Evolutionary conservation across 306 rosid genomes (phyloP).

Genomic region (cucumber (Cucumis sativus)): DNA sequence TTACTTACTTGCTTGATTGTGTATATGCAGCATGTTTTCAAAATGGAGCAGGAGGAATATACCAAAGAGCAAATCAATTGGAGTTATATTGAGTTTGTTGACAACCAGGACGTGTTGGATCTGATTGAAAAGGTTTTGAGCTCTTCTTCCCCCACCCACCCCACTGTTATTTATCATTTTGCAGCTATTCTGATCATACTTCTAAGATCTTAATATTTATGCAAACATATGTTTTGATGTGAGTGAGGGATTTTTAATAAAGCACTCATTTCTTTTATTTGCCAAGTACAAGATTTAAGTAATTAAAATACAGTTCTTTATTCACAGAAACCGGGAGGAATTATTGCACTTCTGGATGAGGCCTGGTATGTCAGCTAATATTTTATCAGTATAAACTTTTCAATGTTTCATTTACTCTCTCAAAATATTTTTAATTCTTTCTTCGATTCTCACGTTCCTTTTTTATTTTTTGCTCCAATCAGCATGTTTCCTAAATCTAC

Average conservation of each 20-base stretch:
- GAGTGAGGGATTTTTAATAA: not conserved
- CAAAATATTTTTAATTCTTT: conserved; percentile 13
- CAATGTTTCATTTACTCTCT: not conserved
- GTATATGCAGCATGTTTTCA: conserved; percentile 83
- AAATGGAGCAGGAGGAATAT: conserved; percentile 99
- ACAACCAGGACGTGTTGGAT: conserved; percentile 98
- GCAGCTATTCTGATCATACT: not conserved
- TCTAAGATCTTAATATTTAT: not conserved
- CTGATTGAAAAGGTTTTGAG: conserved; percentile 77
- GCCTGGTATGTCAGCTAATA: conserved; percentile 74
- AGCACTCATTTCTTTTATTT: not conserved
- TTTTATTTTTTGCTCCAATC: conserved; percentile 25
- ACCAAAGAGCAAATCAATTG: conserved; percentile 92
- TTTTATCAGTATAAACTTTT: conserved; percentile 1
- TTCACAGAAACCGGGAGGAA: conserved; percentile 97
- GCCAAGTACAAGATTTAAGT: conserved; percentile 10
- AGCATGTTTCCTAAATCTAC: conserved; percentile 99
- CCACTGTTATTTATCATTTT: conserved; percentile 2
- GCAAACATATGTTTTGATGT: not conserved
- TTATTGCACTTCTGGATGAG: conserved; percentile 92
- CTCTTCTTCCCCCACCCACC: conserved; percentile 9
- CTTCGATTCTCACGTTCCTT: conserved; percentile 24
- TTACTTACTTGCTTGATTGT: conserved; percentile 3
- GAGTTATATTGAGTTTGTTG: conserved; percentile 99
- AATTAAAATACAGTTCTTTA: conserved; percentile 11